phyloP scores from a whole-genome alignment of 2,329 filamentous ascomycete genomes.

The Scedosporium dehoogii region DNA sequence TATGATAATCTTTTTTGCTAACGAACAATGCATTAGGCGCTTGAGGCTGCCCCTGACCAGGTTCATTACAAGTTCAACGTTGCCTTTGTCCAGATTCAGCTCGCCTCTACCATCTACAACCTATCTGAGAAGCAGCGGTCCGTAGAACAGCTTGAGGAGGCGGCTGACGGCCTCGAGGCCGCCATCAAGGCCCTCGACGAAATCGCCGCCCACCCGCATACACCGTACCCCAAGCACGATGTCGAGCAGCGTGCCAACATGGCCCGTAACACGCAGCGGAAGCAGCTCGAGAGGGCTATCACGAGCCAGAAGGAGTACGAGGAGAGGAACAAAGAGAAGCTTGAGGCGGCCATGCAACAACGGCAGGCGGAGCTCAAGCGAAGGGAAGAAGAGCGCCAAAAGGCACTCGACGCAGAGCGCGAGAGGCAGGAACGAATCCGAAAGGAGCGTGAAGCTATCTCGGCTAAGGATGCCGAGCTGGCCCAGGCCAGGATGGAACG shows the following conservation, averaged over 20 bases:
- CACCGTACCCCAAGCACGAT: slow-evolving; percentile 83
- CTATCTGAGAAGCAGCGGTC: slow-evolving; percentile 69
- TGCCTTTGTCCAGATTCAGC: slow-evolving; percentile 91
- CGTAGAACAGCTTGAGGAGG: slow-evolving; percentile 69
- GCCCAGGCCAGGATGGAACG: slow-evolving; percentile 64
- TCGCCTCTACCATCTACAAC: slow-evolving; percentile 69
- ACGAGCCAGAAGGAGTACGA: slow-evolving; percentile 86
- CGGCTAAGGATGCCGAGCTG: slow-evolving; percentile 62
- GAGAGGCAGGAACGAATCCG: slow-evolving; percentile 72
- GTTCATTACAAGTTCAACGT: slow-evolving; percentile 95
- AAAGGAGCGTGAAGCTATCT: slow-evolving; percentile 76
- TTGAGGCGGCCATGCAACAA: slow-evolving; percentile 67
- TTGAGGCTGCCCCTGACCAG: slow-evolving; percentile 70
- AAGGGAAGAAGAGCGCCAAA: slow-evolving; percentile 66
- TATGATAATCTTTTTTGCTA: slow-evolving; percentile 10
- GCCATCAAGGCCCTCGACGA: slow-evolving; percentile 66
- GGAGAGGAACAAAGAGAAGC: slow-evolving; percentile 80
- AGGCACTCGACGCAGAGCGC: slow-evolving; percentile 56
- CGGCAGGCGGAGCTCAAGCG: slow-evolving; percentile 71
- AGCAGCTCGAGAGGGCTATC: slow-evolving; percentile 78
- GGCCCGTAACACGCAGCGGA: slow-evolving; percentile 89
- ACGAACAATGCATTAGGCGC: slow-evolving; percentile 40
- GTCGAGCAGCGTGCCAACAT: slow-evolving; percentile 95
- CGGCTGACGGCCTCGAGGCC: slow-evolving; percentile 69
- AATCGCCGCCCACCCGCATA: slow-evolving; percentile 51